Percentiles rank a stretch among this genome's conserved stretches.
These are phyloP conservation scores for Penicillium goetzii DNA, from an alignment of 495 filamentous ascomycete species.

Conservation along the genomic window DNA sequence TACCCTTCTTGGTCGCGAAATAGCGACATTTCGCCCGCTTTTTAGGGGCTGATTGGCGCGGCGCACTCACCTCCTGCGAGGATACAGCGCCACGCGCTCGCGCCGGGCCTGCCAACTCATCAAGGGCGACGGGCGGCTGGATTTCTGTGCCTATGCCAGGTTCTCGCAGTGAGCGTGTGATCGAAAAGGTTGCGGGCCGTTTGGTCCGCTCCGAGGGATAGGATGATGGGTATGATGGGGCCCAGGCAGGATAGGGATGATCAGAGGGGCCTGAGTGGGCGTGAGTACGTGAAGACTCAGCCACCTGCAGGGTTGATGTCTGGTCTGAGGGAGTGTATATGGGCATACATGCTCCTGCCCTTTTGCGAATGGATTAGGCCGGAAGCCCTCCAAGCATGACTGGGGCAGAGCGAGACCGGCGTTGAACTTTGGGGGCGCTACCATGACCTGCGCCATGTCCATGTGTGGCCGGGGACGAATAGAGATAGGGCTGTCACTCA, in stretches of 20 bases:
- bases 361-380: neutral
- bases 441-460: conserved; percentile 4
- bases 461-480: conserved; percentile 6
- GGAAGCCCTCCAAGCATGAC: neutral
- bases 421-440: neutral
- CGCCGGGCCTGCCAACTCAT: conserved; percentile 41
- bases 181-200: conserved; percentile 41
- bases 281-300: conserved; percentile 2
- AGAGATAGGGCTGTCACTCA: conserved; percentile 22
- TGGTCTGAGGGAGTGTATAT: conserved; percentile 9
- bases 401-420: neutral
- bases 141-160: conserved; percentile 26
- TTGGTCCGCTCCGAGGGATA: conserved; percentile 25
- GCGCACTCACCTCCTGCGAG: conserved; percentile 18
- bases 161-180: conserved; percentile 40
- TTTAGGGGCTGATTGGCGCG: conserved; percentile 29
- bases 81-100: conserved; percentile 35
- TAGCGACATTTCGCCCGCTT: conserved; percentile 35
- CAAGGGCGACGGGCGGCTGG: conserved; percentile 18
- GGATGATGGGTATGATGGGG: neutral
- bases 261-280: neutral
- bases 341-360: neutral
- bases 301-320: conserved; percentile 17
- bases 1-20: conserved; percentile 34
- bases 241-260: neutral